These are phyloP conservation scores for Debaryomycetaceae sp. DNA, from an alignment of 1,139 yeast genomes.

Conservation along the genomic window DNA sequence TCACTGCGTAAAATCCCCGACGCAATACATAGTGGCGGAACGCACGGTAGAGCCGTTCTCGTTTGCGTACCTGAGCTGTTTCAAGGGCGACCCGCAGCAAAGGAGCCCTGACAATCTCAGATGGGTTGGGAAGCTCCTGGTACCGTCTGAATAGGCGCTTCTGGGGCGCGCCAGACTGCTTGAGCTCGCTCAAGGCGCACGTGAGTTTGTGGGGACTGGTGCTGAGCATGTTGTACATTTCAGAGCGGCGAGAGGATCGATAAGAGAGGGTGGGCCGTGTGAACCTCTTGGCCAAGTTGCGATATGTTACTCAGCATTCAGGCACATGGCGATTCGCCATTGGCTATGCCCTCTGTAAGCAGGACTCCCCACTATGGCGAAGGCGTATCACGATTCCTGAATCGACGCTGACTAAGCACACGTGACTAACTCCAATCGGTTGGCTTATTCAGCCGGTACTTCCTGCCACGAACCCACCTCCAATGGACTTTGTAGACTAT, in stretches of 20 bases:
- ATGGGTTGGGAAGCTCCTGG: background rate
- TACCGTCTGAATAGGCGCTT: background rate
- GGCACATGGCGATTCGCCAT: too few relatives aligned
- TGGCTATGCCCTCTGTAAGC: too few relatives aligned
- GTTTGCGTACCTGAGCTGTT: background rate
- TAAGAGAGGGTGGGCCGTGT: too few relatives aligned
- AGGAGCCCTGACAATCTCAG: background rate
- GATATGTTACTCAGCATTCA: too few relatives aligned
- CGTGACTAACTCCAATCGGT: too few relatives aligned
- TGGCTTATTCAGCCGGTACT: too few relatives aligned
- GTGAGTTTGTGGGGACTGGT: background rate
- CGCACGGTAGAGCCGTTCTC: background rate
- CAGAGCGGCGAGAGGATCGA: too few relatives aligned
- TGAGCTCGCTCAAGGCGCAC: background rate
- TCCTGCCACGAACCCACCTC: too few relatives aligned
- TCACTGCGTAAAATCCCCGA: background rate
- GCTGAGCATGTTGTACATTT: background rate
- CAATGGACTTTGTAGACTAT: conserved; percentile 36
- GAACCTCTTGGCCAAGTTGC: too few relatives aligned
- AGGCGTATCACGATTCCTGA: too few relatives aligned
- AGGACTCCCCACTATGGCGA: too few relatives aligned
- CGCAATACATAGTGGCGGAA: background rate
- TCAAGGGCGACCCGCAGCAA: background rate
- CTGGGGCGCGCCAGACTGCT: background rate
- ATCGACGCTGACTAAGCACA: too few relatives aligned